Evolutionary conservation across 1,139 yeast species (phyloP), one percentile per base, ranked within the genome.

Genomic region (Kodamaea derodonti): DNA sequence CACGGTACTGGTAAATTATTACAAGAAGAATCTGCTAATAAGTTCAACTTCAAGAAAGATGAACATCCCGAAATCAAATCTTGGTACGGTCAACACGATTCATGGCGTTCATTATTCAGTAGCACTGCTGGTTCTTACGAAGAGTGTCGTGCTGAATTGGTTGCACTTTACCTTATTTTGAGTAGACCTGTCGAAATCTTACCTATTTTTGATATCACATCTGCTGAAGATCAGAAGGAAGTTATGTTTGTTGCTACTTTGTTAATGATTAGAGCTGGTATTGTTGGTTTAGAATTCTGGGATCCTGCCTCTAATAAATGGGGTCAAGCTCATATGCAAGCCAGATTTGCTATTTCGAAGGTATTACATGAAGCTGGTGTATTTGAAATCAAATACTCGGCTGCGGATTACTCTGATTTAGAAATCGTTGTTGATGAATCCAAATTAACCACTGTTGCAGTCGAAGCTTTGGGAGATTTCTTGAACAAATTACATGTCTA

Each of bases 271-370:
- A 75, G 95, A 49, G 95, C 95, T 4, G 95, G 95, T 43, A 66
- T 87, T 35, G 52, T 83, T 28, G 90, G 84, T 2, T 69, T 87
- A 51, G 95, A 87, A 56, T 84, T 73, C 58, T 87, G 94, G 87
- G 95, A 86, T 57, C 95, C 95, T 28, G 59, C 63, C 30, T 71
- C 86, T 24, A 64, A 69, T 41, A 85, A 85, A 58, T 87, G 95
- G 95, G 95, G 95, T 24, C 96, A 87, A 62, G 80, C 95, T n/a
- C 96, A 87, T 56, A 85, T 86, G 88, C 95, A 86, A 65, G 95
- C 95, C 5, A 71, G 96, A 54, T 87, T 75, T 58, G 85, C 92
- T 25, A 86, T 87, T 47, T 71, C 85, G 70, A 84, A 84, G 62
- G 74, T 81, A 20, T 79, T 85, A 53, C 64, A 83, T 50, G 69